Conservation (phyloP, 495 filamentous ascomycete species). For the Clavariopsis aquatica region DNA sequence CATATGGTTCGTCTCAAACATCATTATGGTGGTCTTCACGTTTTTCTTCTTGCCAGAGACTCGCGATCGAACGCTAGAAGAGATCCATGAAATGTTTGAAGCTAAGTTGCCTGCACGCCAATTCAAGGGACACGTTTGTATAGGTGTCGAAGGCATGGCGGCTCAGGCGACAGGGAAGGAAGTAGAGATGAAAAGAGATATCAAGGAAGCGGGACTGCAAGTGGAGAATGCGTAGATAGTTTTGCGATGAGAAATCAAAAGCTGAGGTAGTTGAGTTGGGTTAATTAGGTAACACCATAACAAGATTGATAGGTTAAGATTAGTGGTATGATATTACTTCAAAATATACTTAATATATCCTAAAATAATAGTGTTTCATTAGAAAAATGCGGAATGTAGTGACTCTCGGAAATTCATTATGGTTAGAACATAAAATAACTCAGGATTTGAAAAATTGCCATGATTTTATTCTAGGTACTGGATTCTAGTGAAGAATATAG, state of each 20-base stretch:
- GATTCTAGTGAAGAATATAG: too few species aligned
- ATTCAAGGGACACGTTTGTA: conserved; percentile 42
- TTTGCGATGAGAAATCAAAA: not conserved
- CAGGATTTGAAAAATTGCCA: too few species aligned
- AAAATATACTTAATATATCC: too few species aligned
- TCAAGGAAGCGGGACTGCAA: not conserved
- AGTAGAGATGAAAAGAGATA: not conserved
- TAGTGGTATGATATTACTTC: too few species aligned
- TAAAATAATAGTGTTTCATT: too few species aligned
- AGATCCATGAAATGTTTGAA: conserved; percentile 43
- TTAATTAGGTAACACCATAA: too few species aligned
- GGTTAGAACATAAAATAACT: too few species aligned
- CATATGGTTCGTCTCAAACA: conserved; percentile 49
- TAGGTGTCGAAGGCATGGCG: conserved; percentile 10
- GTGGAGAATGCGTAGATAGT: not conserved
- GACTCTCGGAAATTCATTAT: too few species aligned
- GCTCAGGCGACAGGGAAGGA: conserved; percentile 1
- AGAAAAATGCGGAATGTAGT: too few species aligned
- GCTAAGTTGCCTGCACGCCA: conserved; percentile 42
- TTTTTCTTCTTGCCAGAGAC: conserved; percentile 58
- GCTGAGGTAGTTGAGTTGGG: not conserved
- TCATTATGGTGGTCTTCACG: conserved; percentile 51
- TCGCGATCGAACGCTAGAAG: conserved; percentile 45
- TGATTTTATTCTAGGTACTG: too few species aligned
- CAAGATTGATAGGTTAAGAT: too few species aligned